Conservation (phyloP, 495 filamentous ascomycete genomes). For the Pyrenula massariospora region DNA sequence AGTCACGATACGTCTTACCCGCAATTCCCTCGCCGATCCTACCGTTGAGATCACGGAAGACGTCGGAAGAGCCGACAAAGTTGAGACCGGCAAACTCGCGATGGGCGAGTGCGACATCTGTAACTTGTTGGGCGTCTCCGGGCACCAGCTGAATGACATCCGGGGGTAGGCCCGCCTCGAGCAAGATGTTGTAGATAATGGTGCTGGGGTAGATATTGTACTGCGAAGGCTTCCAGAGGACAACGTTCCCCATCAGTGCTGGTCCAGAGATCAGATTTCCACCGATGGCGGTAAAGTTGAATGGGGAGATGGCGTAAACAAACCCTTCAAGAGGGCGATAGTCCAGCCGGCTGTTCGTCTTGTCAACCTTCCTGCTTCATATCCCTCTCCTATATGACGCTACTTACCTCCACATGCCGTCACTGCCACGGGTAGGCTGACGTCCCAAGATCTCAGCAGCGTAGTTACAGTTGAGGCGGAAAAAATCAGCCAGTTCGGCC, state of each 20-base stretch:
- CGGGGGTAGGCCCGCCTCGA: slow-evolving; percentile 72
- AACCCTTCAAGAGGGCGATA: slow-evolving; percentile 80
- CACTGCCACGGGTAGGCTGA: slow-evolving; percentile 48
- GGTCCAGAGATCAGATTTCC: slow-evolving; percentile 65
- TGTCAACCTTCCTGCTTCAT: background rate
- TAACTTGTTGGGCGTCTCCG: slow-evolving; percentile 65
- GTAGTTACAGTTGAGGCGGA: slow-evolving; percentile 70
- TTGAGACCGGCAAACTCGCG: slow-evolving; percentile 64
- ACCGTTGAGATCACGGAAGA: slow-evolving; percentile 67
- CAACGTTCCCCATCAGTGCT: slow-evolving; percentile 74
- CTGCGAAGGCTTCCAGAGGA: slow-evolving; percentile 82
- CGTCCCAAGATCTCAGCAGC: slow-evolving; percentile 65
- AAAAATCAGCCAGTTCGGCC: slow-evolving; percentile 82
- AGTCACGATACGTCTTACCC: slow-evolving; percentile 56
- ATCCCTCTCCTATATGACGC: background rate
- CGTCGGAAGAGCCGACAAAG: slow-evolving; percentile 70
- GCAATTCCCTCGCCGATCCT: slow-evolving; percentile 58
- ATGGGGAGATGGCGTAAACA: slow-evolving; percentile 75
- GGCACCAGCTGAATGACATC: slow-evolving; percentile 78
- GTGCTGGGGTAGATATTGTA: slow-evolving; percentile 63
- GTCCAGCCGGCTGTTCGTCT: slow-evolving; percentile 44
- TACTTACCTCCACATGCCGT: slow-evolving; percentile 58
- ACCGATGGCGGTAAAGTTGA: slow-evolving; percentile 84
- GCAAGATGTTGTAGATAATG: slow-evolving; percentile 69
- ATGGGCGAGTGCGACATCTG: slow-evolving; percentile 53